Conservation (phyloP, 2,329 filamentous ascomycete species). For the Sporothrix pseudoabietina region DNA sequence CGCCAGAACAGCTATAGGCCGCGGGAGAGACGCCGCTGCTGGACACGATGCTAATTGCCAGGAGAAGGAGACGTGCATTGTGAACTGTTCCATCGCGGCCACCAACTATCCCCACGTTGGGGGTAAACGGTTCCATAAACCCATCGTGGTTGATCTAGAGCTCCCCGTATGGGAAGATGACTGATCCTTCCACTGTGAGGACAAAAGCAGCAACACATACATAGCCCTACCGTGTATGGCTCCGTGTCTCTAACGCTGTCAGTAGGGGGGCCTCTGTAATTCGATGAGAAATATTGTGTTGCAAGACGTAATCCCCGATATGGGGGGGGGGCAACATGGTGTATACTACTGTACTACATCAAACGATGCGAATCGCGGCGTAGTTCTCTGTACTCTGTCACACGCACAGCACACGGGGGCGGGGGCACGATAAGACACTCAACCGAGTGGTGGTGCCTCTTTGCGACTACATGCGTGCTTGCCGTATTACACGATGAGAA, state of each 20-base stretch:
- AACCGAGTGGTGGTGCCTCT: too few relatives aligned
- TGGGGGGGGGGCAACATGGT: too few relatives aligned
- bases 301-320: too few relatives aligned
- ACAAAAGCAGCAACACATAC: too few relatives aligned
- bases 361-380: not conserved
- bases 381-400: not conserved
- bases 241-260: not conserved
- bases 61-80: slow-evolving; percentile 68
- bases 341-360: not conserved
- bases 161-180: slow-evolving; percentile 58
- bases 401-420: not conserved
- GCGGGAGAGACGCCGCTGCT: slow-evolving; percentile 49
- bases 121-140: slow-evolving; percentile 71
- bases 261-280: not conserved
- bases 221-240: not conserved
- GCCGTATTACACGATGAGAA: too few relatives aligned
- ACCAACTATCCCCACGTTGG: slow-evolving; percentile 64
- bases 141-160: slow-evolving; percentile 81
- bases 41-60: not conserved
- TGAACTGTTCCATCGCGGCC: slow-evolving; percentile 77
- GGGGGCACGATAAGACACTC: not conserved
- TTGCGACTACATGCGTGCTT: not conserved
- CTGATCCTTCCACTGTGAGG: not conserved
- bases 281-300: not conserved
- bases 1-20: slow-evolving; percentile 46